Conservation (phyloP, 1,284 basidiomycete genomes). For the Exobasidium rhododendri region DNA sequence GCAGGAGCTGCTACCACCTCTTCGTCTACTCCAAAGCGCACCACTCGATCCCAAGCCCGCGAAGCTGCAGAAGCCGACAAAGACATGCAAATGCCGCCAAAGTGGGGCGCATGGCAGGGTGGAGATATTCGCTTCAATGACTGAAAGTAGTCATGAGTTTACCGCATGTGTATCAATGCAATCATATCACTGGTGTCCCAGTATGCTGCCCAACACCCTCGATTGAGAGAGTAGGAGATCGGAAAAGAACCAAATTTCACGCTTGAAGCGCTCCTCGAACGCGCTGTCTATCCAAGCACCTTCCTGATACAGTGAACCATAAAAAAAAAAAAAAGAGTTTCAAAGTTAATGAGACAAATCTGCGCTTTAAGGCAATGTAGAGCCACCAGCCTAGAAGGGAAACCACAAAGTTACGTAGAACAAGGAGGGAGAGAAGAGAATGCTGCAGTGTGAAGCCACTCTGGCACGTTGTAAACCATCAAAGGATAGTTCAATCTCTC, state of each 20-base stretch:
- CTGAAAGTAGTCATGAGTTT: slow-evolving; percentile 8
- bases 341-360: slow-evolving; percentile 10
- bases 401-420: slow-evolving; percentile 10
- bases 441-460: slow-evolving; percentile 10
- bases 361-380: slow-evolving; percentile 8
- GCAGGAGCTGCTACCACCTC: slow-evolving; percentile 3
- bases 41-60: slow-evolving; percentile 5
- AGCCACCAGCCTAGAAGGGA: background rate
- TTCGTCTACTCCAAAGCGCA: too few species aligned
- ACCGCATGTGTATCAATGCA: too few species aligned
- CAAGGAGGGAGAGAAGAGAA: slow-evolving; percentile 10
- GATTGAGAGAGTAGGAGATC: too few species aligned
- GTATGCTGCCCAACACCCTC: too few species aligned
- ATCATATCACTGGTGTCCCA: too few species aligned
- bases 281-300: too few species aligned
- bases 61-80: background rate
- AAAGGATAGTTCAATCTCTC: slow-evolving; percentile 2
- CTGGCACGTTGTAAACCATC: slow-evolving; percentile 1
- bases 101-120: slow-evolving; percentile 42
- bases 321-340: slow-evolving; percentile 1
- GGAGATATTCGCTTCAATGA: slow-evolving; percentile 42
- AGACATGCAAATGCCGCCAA: slow-evolving; percentile 22
- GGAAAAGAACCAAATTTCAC: too few species aligned
- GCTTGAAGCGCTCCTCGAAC: slow-evolving; percentile 2
- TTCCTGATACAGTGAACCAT: too few species aligned